Evolutionary conservation across 202 grass and related monocot species (phyloP), one percentile per base, ranked within the genome.

Genomic region (Miscanthus sacchariflorus): DNA sequence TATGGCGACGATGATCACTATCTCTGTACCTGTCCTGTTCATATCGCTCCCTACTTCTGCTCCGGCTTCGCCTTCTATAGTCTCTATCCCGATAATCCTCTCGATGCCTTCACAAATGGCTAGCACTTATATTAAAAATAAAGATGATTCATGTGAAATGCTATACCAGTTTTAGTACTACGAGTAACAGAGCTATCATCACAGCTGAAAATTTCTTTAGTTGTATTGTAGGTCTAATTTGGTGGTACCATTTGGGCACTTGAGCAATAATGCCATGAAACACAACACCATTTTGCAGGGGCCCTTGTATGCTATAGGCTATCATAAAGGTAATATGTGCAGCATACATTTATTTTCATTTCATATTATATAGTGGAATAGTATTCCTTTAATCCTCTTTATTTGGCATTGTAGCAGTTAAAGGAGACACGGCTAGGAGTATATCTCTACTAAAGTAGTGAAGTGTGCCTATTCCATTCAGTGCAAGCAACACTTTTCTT

Each of bases 41-140:
- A 68, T 81, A 66, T 78, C 82, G 89, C 4, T 86, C 90, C 86
- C 82, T 75, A 63, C 90, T 93, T 85, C 70, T 75, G 79, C 90
- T 92, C 25, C 58, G 36, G 72, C 90, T 86, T 74, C 38, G 74
- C 73, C 90, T 80, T 74, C 80, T 83, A 40, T 89, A 79, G 18
- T 92, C 83, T 83, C 52, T 82, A 25, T 92, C 90, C 56, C 27
- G 68, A 79, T 90, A 87, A 77, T 92, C 90, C 88, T 91, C 87
- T 56, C 36, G 70, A 66, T 83, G 79, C 25, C 83, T 92, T 79
- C 83, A 80, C 4, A 78, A 30, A 89, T 74, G 46, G 13, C 56
- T 54, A 42, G 24, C 13, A 80, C 23, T 64, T 12, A 25, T 64
- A 40, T 40, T 54, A 69, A 79, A 79, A 72, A 36, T 10, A 78